A percentile compares a stretch with the other conserved stretches of the same genome.
Conservation (phyloP, 176 grass and related monocot genomes). For the Aechmea fasciata region DNA sequence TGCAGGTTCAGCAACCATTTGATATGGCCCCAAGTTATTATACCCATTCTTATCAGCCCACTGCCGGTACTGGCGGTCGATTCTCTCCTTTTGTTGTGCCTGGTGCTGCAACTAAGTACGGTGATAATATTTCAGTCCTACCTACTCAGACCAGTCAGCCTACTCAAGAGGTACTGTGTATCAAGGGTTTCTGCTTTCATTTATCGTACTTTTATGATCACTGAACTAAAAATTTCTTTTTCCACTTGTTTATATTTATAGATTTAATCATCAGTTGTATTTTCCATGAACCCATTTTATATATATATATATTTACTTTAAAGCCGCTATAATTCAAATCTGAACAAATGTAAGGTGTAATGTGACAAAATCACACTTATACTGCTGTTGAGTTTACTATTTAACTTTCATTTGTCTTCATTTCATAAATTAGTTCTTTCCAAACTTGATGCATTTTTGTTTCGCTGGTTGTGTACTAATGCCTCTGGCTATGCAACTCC, state of each 20-base stretch:
- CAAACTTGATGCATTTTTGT: neutral
- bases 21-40: constrained; percentile 45
- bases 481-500: constrained; percentile 16
- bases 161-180: constrained; percentile 64
- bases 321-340: no score
- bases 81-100: constrained; percentile 48
- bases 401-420: no score
- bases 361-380: no score
- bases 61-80: constrained; percentile 42
- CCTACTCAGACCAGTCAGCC: constrained; percentile 50
- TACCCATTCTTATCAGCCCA: constrained; percentile 37
- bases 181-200: neutral
- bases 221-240: no score
- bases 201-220: no score
- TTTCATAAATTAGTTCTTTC: no score
- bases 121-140: constrained; percentile 42
- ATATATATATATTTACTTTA: no score
- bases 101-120: constrained; percentile 48
- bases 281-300: no score
- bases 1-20: constrained; percentile 51
- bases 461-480: neutral
- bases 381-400: no score
- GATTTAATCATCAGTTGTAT: no score
- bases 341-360: no score
- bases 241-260: no score